phyloP scores from a whole-genome alignment of 352 stramenopile species.

The Blastocystis sp. region DNA sequence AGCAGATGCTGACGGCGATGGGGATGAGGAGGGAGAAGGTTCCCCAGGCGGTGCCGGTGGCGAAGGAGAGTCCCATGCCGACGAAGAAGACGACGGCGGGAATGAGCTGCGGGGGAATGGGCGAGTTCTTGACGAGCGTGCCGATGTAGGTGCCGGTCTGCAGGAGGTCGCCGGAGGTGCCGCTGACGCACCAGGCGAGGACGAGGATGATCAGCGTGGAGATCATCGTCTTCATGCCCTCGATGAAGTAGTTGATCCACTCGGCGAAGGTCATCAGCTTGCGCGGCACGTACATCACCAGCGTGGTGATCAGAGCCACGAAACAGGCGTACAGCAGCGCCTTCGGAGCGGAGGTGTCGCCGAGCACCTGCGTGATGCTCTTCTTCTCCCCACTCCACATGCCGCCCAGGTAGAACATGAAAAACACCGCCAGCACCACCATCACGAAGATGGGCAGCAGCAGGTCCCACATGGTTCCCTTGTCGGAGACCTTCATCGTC shows the following conservation, averaged over 20 bases:
- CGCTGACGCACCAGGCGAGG: conserved; percentile 38
- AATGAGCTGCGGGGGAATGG: conserved; percentile 70
- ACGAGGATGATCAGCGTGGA: conserved; percentile 54
- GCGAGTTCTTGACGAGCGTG: conserved; percentile 63
- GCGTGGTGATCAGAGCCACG: conserved; percentile 18
- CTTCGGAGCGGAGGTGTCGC: conserved; percentile 10
- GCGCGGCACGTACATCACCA: conserved; percentile 47
- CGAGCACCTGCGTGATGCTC: neutral
- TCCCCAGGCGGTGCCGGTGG: conserved; percentile 74
- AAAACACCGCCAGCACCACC: conserved; percentile 40
- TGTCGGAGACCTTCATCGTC: neutral
- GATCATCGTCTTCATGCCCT: conserved; percentile 56
- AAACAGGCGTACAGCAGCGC: conserved; percentile 24
- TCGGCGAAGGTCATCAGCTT: conserved; percentile 54
- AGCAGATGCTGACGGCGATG: conserved; percentile 70
- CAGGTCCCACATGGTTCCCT: conserved; percentile 67
- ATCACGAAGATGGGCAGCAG: conserved; percentile 54
- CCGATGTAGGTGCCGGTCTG: conserved; percentile 38
- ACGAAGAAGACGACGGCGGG: conserved; percentile 73
- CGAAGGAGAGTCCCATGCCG: conserved; percentile 77
- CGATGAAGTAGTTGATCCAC: conserved; percentile 47
- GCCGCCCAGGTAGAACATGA: conserved; percentile 52
- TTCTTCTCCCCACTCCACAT: neutral
- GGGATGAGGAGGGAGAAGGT: conserved; percentile 83
- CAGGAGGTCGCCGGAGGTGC: conserved; percentile 5